Evolutionary conservation across 805 yeast species (phyloP), one percentile per base, ranked within the genome.

Genomic region (Isabelozyma pseudorhagii): DNA sequence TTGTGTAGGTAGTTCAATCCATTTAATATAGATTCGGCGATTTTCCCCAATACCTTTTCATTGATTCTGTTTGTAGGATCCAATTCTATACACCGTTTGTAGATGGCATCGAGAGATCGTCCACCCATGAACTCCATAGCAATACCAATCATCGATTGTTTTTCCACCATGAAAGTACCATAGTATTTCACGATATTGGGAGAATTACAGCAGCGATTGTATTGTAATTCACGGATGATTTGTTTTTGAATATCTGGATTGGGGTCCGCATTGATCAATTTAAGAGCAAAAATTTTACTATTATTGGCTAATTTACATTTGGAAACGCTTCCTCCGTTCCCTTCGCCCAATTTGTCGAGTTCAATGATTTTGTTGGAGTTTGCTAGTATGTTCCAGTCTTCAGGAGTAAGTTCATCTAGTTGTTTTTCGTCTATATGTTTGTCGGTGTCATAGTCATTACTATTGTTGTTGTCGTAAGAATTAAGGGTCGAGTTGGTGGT

Each of bases 61-160:
- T 97, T 92, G 38, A 94, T 87, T 50, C 97, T 75, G 40, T 96
- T 96, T 15, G 91, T 90, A 14, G 74, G 66, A 54, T 74, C 78
- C 48, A 88, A 74, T 40, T 75, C 72, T 45, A 84, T 78, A 42
- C 91, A 87, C 49, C 83, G 79, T 59, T 86, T 85, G 70, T 93
- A 91, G n/a, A 93, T 83, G 1, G 97, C 90, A 61, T 94, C 97
- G 51, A 94, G 69, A 3, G 97, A 89, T 41, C 83, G 81, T 1
- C 97, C 98, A 25, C 91, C 97, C 91, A 96, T 94, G 66, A 82
- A 94, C 67, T 94, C 99, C 98, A 94, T 94, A 44, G 97, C 90
- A 28, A 94, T 94, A 57, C 89, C 91, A 40, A 94, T 91, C 61
- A 91, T 82, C 28, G 91, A 87, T 52, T 80, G 83, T 50, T 80